Percentiles rank a stretch among this genome's conserved stretches.
Conservation (phyloP, 352 stramenopile genomes). For the Saprolegnia parasitica region DNA sequence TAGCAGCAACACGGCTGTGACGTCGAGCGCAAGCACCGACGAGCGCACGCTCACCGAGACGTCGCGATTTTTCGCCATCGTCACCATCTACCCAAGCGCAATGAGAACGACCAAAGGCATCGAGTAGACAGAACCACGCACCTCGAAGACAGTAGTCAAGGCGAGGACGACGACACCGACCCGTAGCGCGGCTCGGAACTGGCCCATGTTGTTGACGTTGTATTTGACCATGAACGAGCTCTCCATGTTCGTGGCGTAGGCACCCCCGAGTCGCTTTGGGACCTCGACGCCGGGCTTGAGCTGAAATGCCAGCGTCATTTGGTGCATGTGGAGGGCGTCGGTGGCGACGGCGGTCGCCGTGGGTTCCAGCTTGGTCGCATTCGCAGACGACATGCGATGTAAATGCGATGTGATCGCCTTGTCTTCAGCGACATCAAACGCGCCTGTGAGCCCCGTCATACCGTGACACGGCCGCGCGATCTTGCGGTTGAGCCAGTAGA, state of each 20-base stretch:
- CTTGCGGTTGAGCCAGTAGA: conserved; percentile 67
- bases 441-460: conserved; percentile 33
- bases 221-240: conserved; percentile 27
- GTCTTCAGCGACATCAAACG: conserved; percentile 46
- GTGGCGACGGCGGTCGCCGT: conserved; percentile 54
- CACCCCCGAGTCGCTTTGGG: background rate
- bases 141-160: background rate
- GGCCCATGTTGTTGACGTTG: conserved; percentile 26
- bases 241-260: conserved; percentile 18
- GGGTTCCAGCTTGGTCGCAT: conserved; percentile 22
- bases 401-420: conserved; percentile 47
- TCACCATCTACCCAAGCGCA: background rate
- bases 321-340: conserved; percentile 54
- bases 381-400: conserved; percentile 38
- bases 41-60: background rate
- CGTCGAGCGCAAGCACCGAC: background rate
- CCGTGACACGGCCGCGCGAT: conserved; percentile 32
- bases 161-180: conserved; percentile 13
- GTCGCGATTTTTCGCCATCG: background rate
- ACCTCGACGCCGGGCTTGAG: conserved; percentile 26
- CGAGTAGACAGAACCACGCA: too few species aligned
- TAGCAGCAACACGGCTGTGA: background rate
- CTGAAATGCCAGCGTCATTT: conserved; percentile 46
- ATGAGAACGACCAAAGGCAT: too few species aligned
- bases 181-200: conserved; percentile 9